Evolutionary conservation across 2,329 filamentous ascomycete genomes (phyloP).

Genomic region (Trichophyton verrucosum): DNA sequence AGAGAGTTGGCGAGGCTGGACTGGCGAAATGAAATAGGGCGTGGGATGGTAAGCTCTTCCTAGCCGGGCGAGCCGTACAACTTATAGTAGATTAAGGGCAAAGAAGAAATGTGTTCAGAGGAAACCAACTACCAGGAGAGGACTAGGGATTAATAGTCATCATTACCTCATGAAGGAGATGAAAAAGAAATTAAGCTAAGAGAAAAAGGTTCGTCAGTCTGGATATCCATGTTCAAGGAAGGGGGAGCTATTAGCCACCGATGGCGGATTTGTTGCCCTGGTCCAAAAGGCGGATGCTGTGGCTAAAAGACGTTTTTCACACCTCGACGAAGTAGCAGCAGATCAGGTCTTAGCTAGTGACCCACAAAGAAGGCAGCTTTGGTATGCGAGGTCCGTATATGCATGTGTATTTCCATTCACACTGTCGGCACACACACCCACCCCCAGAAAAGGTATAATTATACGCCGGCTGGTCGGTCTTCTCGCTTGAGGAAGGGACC

Average conservation of each 20-base stretch:
- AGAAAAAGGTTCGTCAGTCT: neutral
- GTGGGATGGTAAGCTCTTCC: neutral
- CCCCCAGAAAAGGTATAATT: neutral
- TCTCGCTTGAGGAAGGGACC: neutral
- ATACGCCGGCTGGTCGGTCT: neutral
- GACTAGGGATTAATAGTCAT: neutral
- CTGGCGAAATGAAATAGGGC: neutral
- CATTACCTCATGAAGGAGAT: neutral
- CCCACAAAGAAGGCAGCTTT: constrained; percentile 3
- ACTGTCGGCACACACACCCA: too few species aligned
- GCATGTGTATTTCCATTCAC: neutral
- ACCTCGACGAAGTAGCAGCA: neutral
- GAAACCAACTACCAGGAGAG: neutral
- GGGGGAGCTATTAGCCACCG: constrained; percentile 4
- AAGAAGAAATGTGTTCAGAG: neutral
- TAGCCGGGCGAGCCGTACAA: neutral
- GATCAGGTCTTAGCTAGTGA: neutral
- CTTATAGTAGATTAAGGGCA: neutral
- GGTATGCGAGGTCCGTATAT: neutral
- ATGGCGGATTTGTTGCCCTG: constrained; percentile 2
- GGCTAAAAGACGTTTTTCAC: constrained; percentile 2
- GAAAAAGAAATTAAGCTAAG: neutral
- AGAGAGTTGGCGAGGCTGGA: neutral
- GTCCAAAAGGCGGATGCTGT: neutral
- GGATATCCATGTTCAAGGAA: neutral